Percentiles rank a stretch among this genome's conserved stretches.
Conservation (phyloP, 768 basidiomycete genomes). For the Collybia sordida region DNA sequence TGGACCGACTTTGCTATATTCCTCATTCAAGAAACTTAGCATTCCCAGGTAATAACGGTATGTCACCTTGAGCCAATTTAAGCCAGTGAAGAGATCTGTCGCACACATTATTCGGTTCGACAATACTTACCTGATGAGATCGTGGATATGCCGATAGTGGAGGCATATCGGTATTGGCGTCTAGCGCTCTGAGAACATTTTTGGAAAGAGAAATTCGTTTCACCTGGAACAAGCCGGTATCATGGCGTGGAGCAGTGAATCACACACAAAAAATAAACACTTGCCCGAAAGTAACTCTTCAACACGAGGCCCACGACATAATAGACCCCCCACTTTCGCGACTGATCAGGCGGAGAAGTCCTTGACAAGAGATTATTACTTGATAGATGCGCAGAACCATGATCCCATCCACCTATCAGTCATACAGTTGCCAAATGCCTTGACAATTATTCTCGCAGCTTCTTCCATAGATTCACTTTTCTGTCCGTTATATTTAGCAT, state of each 20-base stretch:
- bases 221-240: slow-evolving; percentile 47
- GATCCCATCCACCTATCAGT: slow-evolving; percentile 53
- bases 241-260: neutral
- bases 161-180: slow-evolving; percentile 85
- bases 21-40: slow-evolving; percentile 91
- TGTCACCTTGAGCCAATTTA: slow-evolving; percentile 63
- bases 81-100: neutral
- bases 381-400: neutral
- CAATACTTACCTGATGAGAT: slow-evolving; percentile 72
- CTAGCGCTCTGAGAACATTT: slow-evolving; percentile 87
- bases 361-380: slow-evolving; percentile 29
- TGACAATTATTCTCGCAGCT: slow-evolving; percentile 81
- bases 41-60: slow-evolving; percentile 95
- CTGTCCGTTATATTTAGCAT: slow-evolving; percentile 55
- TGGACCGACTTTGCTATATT: slow-evolving; percentile 71
- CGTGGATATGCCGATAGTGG: slow-evolving; percentile 73
- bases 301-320: slow-evolving; percentile 88
- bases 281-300: slow-evolving; percentile 92
- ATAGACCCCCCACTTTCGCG: slow-evolving; percentile 90
- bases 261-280: slow-evolving; percentile 24
- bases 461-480: slow-evolving; percentile 79
- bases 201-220: slow-evolving; percentile 89
- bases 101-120: neutral
- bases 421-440: slow-evolving; percentile 87
- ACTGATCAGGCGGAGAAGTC: slow-evolving; percentile 67